Evolutionary conservation across 129 eudicot species (phyloP).

Genomic region (Helichrysum umbraculigerum): DNA sequence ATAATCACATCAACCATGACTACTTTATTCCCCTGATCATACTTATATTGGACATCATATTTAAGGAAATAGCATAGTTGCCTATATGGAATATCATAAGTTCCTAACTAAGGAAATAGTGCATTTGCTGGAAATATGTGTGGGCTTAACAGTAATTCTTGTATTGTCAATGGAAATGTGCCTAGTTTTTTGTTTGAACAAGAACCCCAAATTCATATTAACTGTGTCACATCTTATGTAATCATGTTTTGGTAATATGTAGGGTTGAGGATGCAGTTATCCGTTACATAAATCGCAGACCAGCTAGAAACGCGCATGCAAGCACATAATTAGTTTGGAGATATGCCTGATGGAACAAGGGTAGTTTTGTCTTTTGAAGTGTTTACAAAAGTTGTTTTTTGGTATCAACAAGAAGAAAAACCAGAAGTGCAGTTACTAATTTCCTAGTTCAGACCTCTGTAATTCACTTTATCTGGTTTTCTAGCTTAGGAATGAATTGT

Average conservation of each 20-base stretch:
- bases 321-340: slow-evolving; percentile 47
- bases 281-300: slow-evolving; percentile 76
- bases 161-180: neutral
- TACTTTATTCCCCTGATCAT: neutral
- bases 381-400: slow-evolving; percentile 12
- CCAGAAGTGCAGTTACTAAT: slow-evolving; percentile 15
- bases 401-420: neutral
- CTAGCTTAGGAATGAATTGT: slow-evolving; percentile 8
- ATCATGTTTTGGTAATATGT: slow-evolving; percentile 24
- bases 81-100: neutral
- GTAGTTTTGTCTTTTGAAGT: slow-evolving; percentile 21
- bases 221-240: neutral
- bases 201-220: neutral
- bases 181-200: neutral
- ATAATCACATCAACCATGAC: neutral
- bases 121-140: neutral
- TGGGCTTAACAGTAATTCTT: neutral
- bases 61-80: neutral
- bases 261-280: slow-evolving; percentile 99
- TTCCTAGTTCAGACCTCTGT: slow-evolving; percentile 15
- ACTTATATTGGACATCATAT: neutral
- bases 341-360: slow-evolving; percentile 10
- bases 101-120: neutral
- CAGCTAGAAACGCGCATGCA: slow-evolving; percentile 50
- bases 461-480: slow-evolving; percentile 14